Evolutionary conservation across 2,329 filamentous ascomycete species (phyloP), one percentile per base, ranked within the genome.

Genomic region (Aspergillus piperis): DNA sequence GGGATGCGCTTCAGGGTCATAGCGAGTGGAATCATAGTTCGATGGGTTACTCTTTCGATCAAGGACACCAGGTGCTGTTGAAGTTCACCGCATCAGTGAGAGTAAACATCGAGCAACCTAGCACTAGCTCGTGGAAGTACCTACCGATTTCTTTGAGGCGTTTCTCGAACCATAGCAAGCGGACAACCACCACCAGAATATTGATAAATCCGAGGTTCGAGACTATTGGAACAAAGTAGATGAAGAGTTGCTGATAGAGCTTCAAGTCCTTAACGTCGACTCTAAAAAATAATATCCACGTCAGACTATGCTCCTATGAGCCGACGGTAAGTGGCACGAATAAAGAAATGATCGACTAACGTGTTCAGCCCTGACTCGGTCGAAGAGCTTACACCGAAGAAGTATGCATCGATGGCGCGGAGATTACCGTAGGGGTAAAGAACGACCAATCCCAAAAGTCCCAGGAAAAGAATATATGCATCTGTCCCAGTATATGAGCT

Each of bases 321-420:
- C 19, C 19, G 21, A n/a, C 15, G 15, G 27, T 30, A 8, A 41
- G 13, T 17, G 17, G 11, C n/a, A n/a, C 21, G 19, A 30, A 3
- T 21, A n/a, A 3, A 42, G 15, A 30, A 36, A 10, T 2, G 50
- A 25, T n/a, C 30, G 32, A 71, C 77, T 51, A 60, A 83, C 80
- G 80, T 78, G 62, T 83, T 84, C 23, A 84, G 68, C 0, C 83
- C 82, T 0, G 82, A 82, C 63, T 82, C 80, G 5, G 82, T 84
- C 0, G 79, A 79, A 1, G 76, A 75, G 65, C 81, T 83, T 60
- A 75, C 77, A 15, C 81, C 81, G 39, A 83, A 80, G 68, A 83
- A 82, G 67, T 79, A 82, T 21, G 80, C 76, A 71, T 84, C 82
- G 19, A 83, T 71, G 0, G 77, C 77, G 3, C 63, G 62, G 5